Conservation (phyloP, 352 stramenopile genomes). For the Globisporangium canariense region DNA sequence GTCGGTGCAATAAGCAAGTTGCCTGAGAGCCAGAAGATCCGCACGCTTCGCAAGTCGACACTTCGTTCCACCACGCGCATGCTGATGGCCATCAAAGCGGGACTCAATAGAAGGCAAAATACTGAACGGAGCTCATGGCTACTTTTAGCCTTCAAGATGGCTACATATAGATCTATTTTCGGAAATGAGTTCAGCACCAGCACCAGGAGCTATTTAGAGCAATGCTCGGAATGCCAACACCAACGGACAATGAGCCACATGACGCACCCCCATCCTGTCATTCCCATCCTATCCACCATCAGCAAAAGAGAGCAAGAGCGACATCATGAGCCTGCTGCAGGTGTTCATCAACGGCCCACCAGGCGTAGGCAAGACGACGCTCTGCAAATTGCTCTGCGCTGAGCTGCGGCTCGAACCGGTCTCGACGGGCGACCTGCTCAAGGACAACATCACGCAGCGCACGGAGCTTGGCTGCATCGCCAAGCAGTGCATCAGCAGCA, state of each 20-base stretch:
- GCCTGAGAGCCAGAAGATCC: neutral
- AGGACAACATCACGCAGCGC: conserved; percentile 61
- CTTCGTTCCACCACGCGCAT: too few relatives aligned
- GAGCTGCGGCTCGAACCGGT: conserved; percentile 59
- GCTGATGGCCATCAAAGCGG: too few relatives aligned
- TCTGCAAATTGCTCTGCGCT: conserved; percentile 53
- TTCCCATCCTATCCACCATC: neutral
- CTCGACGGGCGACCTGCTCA: conserved; percentile 64
- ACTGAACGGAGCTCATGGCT: neutral
- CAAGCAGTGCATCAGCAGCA: conserved; percentile 64
- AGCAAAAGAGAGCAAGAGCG: neutral
- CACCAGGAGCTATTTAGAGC: neutral
- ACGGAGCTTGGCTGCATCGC: conserved; percentile 51
- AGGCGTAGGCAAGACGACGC: conserved; percentile 63
- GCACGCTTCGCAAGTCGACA: neutral
- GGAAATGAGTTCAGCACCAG: neutral
- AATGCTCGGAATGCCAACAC: neutral
- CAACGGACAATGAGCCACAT: neutral
- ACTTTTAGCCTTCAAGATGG: conserved; percentile 2
- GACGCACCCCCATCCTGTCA: neutral
- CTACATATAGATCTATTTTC: conserved; percentile 4
- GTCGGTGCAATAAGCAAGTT: neutral
- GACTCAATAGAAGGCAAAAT: neutral
- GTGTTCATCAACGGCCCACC: conserved; percentile 69
- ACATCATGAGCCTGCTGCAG: conserved; percentile 42